phyloP scores from a whole-genome alignment of 1,284 basidiomycete species.

The Ustilago cynodontis region DNA sequence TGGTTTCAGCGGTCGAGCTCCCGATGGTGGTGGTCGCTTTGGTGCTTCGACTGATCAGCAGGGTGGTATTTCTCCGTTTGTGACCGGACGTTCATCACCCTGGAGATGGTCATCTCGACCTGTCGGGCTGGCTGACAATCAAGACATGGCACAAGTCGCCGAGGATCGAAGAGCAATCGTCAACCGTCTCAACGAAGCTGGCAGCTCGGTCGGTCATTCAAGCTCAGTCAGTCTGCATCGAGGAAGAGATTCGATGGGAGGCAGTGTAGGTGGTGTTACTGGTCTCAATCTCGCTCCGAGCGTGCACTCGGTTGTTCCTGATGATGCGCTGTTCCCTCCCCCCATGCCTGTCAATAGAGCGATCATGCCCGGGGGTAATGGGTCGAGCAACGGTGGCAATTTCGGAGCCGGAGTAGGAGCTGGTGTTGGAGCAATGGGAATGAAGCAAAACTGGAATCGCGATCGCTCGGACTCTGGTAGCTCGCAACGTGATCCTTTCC shows the following conservation, averaged over 20 bases:
- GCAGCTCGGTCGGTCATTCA: constrained; percentile 29
- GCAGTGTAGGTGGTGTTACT: neutral
- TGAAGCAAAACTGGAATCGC: constrained; percentile 22
- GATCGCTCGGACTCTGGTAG: constrained; percentile 21
- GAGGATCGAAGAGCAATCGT: constrained; percentile 25
- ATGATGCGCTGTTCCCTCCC: constrained; percentile 51
- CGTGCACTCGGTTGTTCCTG: constrained; percentile 49
- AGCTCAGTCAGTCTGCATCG: constrained; percentile 45
- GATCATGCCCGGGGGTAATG: constrained; percentile 17
- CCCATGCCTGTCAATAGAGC: constrained; percentile 27
- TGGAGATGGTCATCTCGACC: constrained; percentile 30
- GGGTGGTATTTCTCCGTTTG: constrained; percentile 47
- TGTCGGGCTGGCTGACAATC: constrained; percentile 16
- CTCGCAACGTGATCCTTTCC: constrained; percentile 35
- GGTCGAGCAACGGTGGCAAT: constrained; percentile 8
- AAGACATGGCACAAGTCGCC: constrained; percentile 10
- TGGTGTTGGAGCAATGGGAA: constrained; percentile 17
- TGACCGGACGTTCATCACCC: constrained; percentile 27
- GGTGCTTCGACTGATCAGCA: constrained; percentile 35
- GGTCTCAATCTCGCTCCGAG: constrained; percentile 19
- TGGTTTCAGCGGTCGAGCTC: constrained; percentile 9
- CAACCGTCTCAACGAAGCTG: constrained; percentile 21
- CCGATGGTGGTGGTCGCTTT: constrained; percentile 6
- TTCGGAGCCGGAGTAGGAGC: constrained; percentile 17
- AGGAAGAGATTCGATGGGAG: constrained; percentile 38